Evolutionary conservation across 495 filamentous ascomycete genomes (phyloP).

Genomic region (Hypoxylon rickii): DNA sequence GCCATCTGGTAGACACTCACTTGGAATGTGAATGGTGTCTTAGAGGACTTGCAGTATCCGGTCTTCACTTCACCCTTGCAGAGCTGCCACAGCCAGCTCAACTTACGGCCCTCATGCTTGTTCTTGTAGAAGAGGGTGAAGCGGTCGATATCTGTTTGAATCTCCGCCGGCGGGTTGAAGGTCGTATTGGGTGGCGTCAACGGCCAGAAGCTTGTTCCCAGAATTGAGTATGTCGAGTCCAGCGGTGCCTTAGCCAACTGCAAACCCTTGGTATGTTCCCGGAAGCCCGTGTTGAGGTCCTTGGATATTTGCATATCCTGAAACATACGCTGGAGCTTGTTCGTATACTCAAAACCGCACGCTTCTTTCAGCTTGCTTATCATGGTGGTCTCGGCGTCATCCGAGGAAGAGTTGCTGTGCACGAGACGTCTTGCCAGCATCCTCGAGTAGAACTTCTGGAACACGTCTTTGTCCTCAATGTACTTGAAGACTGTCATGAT

Average conservation of each 20-base stretch:
- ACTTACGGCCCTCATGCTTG: slow-evolving; percentile 94
- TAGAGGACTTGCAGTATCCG: slow-evolving; percentile 85
- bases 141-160: slow-evolving; percentile 82
- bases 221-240: slow-evolving; percentile 81
- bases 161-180: slow-evolving; percentile 83
- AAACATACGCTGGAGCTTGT: slow-evolving; percentile 99
- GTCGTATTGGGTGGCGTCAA: slow-evolving; percentile 80
- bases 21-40: slow-evolving; percentile 94
- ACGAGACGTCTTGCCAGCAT: slow-evolving; percentile 95
- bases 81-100: slow-evolving; percentile 97
- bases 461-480: slow-evolving; percentile 99
- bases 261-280: slow-evolving; percentile 50
- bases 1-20: slow-evolving; percentile 98
- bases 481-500: slow-evolving; percentile 99
- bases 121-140: slow-evolving; percentile 91
- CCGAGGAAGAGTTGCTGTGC: slow-evolving; percentile 89
- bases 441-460: slow-evolving; percentile 98
- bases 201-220: slow-evolving; percentile 98
- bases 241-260: slow-evolving; percentile 61
- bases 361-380: slow-evolving; percentile 99
- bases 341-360: slow-evolving; percentile 98
- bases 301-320: slow-evolving; percentile 99
- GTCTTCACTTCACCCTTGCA: slow-evolving; percentile 97
- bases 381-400: slow-evolving; percentile 98
- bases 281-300: slow-evolving; percentile 88